These are phyloP conservation scores for Saccharomycopsis malanga DNA, from an alignment of 805 yeast species.

Conservation along the genomic window DNA sequence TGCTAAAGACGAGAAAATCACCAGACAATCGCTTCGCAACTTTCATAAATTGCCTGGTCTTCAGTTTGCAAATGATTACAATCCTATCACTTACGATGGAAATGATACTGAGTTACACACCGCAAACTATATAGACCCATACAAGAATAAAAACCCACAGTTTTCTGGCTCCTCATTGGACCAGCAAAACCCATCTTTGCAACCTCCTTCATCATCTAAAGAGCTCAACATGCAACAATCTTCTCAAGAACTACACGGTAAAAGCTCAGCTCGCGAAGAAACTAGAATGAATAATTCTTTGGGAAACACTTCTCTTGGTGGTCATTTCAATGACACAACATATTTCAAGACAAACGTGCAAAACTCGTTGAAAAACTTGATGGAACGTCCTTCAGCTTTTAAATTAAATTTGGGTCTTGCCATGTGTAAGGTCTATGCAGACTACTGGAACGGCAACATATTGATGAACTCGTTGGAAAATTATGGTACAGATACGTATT, in stretches of 20 bases:
- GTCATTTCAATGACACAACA: conserved; percentile 28
- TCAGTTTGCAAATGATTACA: conserved; percentile 31
- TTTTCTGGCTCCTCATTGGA: not conserved
- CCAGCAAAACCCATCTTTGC: not conserved
- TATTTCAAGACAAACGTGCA: conserved; percentile 1
- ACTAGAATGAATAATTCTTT: not conserved
- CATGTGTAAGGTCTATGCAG: conserved; percentile 87
- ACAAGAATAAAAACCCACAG: not conserved
- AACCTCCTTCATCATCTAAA: not conserved
- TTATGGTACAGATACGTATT: conserved; percentile 82
- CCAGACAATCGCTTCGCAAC: conserved; percentile 51
- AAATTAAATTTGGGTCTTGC: conserved; percentile 87
- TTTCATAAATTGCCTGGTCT: conserved; percentile 68
- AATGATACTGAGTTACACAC: not conserved
- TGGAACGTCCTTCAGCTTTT: conserved; percentile 64
- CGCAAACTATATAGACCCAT: conserved; percentile 27
- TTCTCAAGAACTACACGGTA: not conserved
- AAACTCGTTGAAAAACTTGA: conserved; percentile 43
- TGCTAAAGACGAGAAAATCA: conserved; percentile 59
- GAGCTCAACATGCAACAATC: not conserved
- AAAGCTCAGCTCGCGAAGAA: not conserved
- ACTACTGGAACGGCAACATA: conserved; percentile 92
- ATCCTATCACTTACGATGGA: conserved; percentile 23
- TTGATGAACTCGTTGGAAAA: conserved; percentile 81
- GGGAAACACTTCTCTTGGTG: conserved; percentile 36